phyloP scores from a whole-genome alignment of 768 basidiomycete genomes.

The Hirschioporus abietinus region DNA sequence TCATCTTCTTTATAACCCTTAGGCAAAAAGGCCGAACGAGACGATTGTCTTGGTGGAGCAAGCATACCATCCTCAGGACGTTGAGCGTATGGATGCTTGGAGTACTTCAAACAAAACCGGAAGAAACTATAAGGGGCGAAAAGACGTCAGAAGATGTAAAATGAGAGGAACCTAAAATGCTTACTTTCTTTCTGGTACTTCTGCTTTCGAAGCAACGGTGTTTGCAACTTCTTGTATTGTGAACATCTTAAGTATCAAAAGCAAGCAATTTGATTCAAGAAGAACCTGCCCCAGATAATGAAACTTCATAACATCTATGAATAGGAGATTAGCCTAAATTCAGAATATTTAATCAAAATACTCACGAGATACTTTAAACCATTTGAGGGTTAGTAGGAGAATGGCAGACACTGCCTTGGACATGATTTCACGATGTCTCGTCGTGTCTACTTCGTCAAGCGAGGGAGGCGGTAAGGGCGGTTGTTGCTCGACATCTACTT shows the following conservation, averaged over 20 bases:
- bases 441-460: conserved; percentile 88
- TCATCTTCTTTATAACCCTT: conserved; percentile 76
- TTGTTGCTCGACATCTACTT: conserved; percentile 50
- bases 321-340: conserved; percentile 72
- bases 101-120: conserved; percentile 81
- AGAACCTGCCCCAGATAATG: conserved; percentile 95
- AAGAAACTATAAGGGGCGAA: conserved; percentile 67
- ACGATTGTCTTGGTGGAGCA: conserved; percentile 54
- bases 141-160: conserved; percentile 4
- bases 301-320: conserved; percentile 92
- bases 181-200: conserved; percentile 82
- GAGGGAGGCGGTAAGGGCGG: conserved; percentile 63
- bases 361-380: conserved; percentile 98
- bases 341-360: conserved; percentile 52
- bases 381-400: conserved; percentile 82
- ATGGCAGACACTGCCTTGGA: conserved; percentile 97
- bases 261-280: conserved; percentile 89
- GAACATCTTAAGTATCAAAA: conserved; percentile 96
- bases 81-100: conserved; percentile 53
- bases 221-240: conserved; percentile 88
- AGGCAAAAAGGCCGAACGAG: conserved; percentile 53
- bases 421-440: conserved; percentile 93
- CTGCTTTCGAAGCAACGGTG: conserved; percentile 83
- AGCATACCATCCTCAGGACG: conserved; percentile 64
- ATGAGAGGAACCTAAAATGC: conserved; percentile 14